Conservation (phyloP, 2,329 filamentous ascomycete species). For the Fusarium humuli region DNA sequence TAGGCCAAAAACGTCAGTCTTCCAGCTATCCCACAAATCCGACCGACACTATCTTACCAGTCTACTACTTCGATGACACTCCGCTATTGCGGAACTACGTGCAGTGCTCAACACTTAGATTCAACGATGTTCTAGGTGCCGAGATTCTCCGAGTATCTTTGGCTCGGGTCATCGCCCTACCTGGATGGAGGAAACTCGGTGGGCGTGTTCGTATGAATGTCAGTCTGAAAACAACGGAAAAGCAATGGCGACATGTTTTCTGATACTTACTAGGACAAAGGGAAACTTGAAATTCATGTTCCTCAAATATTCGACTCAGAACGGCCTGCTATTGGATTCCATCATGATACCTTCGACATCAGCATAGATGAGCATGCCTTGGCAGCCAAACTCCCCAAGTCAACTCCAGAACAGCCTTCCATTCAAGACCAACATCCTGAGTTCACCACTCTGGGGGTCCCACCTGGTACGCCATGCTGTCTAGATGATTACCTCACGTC, state of each 20-base stretch:
- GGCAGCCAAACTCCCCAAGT: conserved; percentile 52
- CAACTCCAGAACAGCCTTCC: conserved; percentile 16
- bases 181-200: conserved; percentile 58
- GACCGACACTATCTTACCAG: conserved; percentile 16
- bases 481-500: conserved; percentile 14
- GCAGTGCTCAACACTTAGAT: conserved; percentile 16
- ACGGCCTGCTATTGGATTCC: conserved; percentile 56
- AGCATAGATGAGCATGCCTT: conserved; percentile 56
- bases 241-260: too few relatives aligned
- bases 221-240: background rate
- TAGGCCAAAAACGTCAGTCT: conserved; percentile 1
- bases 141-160: conserved; percentile 47
- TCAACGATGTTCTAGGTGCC: conserved; percentile 49
- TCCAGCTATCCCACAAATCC: conserved; percentile 9
- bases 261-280: background rate
- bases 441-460: background rate
- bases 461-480: background rate
- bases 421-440: background rate
- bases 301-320: conserved; percentile 46
- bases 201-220: conserved; percentile 45
- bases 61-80: conserved; percentile 25
- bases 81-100: conserved; percentile 17
- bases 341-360: conserved; percentile 52
- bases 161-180: conserved; percentile 39
- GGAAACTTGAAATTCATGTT: conserved; percentile 51